A percentile compares a stretch with the other conserved stretches of the same genome.
These are phyloP conservation scores for Rhizophlyctis rosea DNA, from an alignment of 192 early-diverging fungal genomes.

Conservation along the genomic window DNA sequence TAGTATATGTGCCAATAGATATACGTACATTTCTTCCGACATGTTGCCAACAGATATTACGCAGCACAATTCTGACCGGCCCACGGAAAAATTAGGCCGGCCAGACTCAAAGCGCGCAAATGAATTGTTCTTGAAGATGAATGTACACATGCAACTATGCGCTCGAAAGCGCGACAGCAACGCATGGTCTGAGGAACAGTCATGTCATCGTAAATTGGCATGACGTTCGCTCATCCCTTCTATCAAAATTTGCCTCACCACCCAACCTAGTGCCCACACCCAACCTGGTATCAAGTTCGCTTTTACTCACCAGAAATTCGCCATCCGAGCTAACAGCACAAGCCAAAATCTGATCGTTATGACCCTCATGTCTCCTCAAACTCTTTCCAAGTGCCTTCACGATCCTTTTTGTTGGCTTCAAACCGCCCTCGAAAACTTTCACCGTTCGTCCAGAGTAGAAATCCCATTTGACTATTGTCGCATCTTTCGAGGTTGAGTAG, in stretches of 20 bases:
- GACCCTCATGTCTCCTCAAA: slow-evolving; percentile 37
- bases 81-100: slow-evolving; percentile 15
- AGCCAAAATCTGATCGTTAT: slow-evolving; percentile 47
- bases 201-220: slow-evolving; percentile 9
- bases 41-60: slow-evolving; percentile 21
- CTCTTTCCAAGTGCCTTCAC: slow-evolving; percentile 34
- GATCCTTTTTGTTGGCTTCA: slow-evolving; percentile 64
- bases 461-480: slow-evolving; percentile 88
- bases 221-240: slow-evolving; percentile 43
- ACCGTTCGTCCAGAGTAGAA: slow-evolving; percentile 66
- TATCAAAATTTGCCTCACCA: too few species aligned
- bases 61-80: slow-evolving; percentile 51
- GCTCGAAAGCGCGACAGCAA: too few species aligned
- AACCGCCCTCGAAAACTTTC: slow-evolving; percentile 66
- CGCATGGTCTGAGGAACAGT: slow-evolving; percentile 48
- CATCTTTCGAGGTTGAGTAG: slow-evolving; percentile 92
- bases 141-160: too few species aligned
- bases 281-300: neutral
- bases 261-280: slow-evolving; percentile 16
- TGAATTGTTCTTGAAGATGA: slow-evolving; percentile 32
- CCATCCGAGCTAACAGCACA: slow-evolving; percentile 49
- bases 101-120: slow-evolving; percentile 53
- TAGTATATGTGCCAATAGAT: neutral
- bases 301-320: slow-evolving; percentile 48
- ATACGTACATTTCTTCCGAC: neutral